Evolutionary conservation across 2,329 filamentous ascomycete genomes (phyloP).

Genomic region (Pseudocercospora fijiensis): DNA sequence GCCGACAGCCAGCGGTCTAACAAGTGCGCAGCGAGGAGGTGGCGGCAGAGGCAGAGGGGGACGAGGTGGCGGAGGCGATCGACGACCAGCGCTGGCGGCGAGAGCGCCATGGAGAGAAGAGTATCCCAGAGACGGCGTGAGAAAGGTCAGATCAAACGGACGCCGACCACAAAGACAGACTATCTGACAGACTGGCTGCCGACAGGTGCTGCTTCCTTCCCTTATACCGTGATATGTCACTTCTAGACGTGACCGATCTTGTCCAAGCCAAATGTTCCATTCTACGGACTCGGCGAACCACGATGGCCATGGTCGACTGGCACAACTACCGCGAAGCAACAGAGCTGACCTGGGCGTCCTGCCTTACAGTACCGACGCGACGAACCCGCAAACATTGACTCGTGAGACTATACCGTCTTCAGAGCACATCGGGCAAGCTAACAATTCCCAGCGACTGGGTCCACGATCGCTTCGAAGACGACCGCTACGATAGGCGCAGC

Average conservation of each 20-base stretch:
- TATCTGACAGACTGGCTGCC: conserved; percentile 11
- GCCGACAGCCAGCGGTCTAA: not conserved
- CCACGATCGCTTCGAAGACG: conserved; percentile 53
- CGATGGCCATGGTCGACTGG: conserved; percentile 25
- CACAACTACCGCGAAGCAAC: conserved; percentile 23
- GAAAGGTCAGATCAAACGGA: conserved; percentile 64
- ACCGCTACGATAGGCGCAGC: conserved; percentile 30
- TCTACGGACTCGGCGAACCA: conserved; percentile 26
- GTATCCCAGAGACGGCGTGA: conserved; percentile 78
- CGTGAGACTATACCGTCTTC: conserved; percentile 50
- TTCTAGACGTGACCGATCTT: conserved; percentile 15
- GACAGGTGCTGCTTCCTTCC: conserved; percentile 46
- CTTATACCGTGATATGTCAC: conserved; percentile 36
- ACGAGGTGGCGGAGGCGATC: conserved; percentile 29
- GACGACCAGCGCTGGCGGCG: conserved; percentile 65
- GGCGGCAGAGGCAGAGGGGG: conserved; percentile 29
- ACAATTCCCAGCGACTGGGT: conserved; percentile 74
- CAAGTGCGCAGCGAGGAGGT: conserved; percentile 25
- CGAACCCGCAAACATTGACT: conserved; percentile 59
- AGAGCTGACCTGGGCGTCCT: conserved; percentile 41
- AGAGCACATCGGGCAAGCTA: conserved; percentile 20
- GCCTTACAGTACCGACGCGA: conserved; percentile 36
- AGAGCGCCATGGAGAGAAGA: conserved; percentile 48
- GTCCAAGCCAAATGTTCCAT: conserved; percentile 13
- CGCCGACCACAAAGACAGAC: not conserved